Evolutionary conservation across 257 asterid genomes (phyloP).

Genomic region (Ligustrum vulgare): DNA sequence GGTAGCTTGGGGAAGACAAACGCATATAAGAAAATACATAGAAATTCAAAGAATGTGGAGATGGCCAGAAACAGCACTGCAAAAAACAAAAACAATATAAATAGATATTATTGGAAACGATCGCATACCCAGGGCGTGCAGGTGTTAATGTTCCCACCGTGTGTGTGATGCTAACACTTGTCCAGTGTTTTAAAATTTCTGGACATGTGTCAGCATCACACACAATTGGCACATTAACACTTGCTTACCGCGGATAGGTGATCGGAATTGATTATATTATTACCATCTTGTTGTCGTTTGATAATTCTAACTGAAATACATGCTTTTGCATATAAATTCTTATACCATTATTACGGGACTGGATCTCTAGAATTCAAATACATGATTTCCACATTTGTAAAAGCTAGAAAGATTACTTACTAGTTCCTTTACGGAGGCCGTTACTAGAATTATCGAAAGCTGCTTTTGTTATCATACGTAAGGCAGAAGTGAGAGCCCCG

Average conservation of each 20-base stretch:
- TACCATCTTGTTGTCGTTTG: not conserved
- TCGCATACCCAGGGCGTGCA: no score
- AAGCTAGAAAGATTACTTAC: constrained; percentile 41
- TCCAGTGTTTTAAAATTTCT: no score
- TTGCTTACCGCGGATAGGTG: no score
- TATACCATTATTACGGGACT: not conserved
- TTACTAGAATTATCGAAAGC: constrained; percentile 55
- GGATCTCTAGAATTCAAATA: not conserved
- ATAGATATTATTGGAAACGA: not conserved
- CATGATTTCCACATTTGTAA: not conserved
- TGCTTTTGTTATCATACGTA: constrained; percentile 81
- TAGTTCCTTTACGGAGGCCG: constrained; percentile 83
- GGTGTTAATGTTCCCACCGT: no score
- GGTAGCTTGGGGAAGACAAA: constrained; percentile 62
- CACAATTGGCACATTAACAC: no score
- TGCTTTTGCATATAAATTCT: not conserved
- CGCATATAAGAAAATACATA: constrained; percentile 73
- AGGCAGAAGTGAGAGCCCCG: constrained; percentile 75
- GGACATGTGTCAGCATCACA: no score
- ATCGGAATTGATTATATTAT: no score
- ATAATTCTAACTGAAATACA: not conserved
- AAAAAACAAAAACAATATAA: constrained; percentile 12
- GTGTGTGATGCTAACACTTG: no score
- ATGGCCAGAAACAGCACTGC: constrained; percentile 77
- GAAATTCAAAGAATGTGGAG: constrained; percentile 60